Base-by-base conservation (phyloP, 805 yeast species). In the Yamadazyma sp. region DNA sequence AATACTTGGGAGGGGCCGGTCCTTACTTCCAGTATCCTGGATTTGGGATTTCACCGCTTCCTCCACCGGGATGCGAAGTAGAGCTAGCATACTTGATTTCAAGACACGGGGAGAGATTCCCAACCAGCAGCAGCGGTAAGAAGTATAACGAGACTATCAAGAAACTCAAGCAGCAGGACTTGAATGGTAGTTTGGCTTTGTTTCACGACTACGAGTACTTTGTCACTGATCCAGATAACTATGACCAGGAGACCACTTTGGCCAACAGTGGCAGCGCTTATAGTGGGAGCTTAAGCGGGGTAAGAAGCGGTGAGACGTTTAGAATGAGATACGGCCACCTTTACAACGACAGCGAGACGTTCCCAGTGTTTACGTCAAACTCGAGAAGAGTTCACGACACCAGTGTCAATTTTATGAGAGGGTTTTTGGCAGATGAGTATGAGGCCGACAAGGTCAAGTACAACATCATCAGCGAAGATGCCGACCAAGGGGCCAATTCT, bases 91-190 rank as follows among this genome's bases (percentile, higher is more conserved):
- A 82, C 47, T 60, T 84, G 16, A 60, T 83, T 38, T 78, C 80
- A 41, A 73, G 95, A 50, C 95, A 87, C 52, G 95, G 91, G 14
- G 93, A 85, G 57, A 66, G 95, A 45, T 84, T 70, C 53, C 68
- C 72, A 11, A 53, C 68, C 12, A 46, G 38, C 12, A 40, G 51
- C 18, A 44, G 47, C 26, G 71, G 71, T 5, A 45, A 42, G 23
- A 13, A 28, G 6, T 54, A 54, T 33, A 59, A 63, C 35, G 42
- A 50, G 3, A 47, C 63, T 16, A 40, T 48, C 45, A 21, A 38
- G 6, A 58, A 59, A 36, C 47, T 67, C 28, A 37, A 51, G 30
- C 25, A 26, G 17, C 50, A 53, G 5, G 44, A 59, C 0, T 63
- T 64, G 47, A 59, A 59, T 31, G 83, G 83, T 3, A 76, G 77